Evolutionary conservation across 2,329 filamentous ascomycete genomes (phyloP).

Genomic region (Claviceps sp.): DNA sequence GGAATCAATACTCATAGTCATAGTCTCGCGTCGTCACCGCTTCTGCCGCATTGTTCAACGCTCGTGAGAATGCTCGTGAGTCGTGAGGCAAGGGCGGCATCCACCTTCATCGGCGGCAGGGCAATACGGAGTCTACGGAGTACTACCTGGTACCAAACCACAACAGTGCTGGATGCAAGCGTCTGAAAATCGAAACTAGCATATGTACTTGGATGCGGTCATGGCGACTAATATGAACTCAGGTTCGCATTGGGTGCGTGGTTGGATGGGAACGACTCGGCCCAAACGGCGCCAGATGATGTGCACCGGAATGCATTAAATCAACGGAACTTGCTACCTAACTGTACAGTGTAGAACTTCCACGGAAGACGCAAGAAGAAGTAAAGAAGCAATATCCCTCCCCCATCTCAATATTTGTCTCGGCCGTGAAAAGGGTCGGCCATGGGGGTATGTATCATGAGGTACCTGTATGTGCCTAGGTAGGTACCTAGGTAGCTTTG

Average conservation of each 20-base stretch:
- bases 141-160: no score
- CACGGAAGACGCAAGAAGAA: no score
- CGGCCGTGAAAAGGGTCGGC: neutral
- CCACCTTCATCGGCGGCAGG: neutral
- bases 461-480: no score
- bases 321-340: neutral
- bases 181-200: neutral
- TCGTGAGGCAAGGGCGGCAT: neutral
- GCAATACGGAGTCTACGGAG: no score
- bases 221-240: neutral
- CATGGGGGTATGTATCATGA: no score
- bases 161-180: neutral
- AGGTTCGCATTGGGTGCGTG: neutral
- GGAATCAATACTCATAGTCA: neutral
- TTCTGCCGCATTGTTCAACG: neutral
- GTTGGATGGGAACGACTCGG: neutral
- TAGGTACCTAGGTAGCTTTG: no score
- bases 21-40: neutral
- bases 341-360: no score
- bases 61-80: neutral
- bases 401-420: slow-evolving; percentile 2
- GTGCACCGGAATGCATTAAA: neutral
- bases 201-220: neutral
- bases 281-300: neutral
- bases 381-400: no score